Base-by-base conservation (phyloP, 2,329 filamentous ascomycete genomes). In the Penicillium sp. region DNA sequence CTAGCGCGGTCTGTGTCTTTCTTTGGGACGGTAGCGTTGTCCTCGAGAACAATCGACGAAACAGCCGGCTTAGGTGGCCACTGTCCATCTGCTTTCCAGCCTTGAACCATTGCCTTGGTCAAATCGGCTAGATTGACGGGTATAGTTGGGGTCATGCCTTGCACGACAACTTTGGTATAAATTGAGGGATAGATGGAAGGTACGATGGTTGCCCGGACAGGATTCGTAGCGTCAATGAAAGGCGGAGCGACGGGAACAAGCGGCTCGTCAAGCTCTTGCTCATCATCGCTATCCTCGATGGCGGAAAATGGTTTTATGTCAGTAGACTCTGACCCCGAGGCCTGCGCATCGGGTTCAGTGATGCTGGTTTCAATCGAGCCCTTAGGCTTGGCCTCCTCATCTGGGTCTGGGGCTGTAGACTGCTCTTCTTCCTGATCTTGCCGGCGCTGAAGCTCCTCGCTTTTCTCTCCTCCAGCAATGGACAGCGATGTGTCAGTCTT, bases 1-100 rank as follows among this genome's bases (percentile, higher is more conserved):
- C 31, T 34, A 8, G 48, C 15, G n/a, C 26, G 29, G 15, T 47
- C 47, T 3, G 36, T 29, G 2, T 33, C 28, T 23, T 45, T 50
- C 41, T 50, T 58, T 4, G 47, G 53, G 10, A 62, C 48, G 4
- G 53, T 51, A 2, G 58, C 53, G 23, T 58, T 50, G 18, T 64
- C 57, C 4, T 47, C 52, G 10, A 63, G 54, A 15, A 63, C 59
- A 33, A 63, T 56, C 6, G 51, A 57, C 7, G 56, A 49, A 8
- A 47, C 45, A 2, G 70, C 69, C 0, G 74, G 63, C 51, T 79
- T 80, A 1, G 86, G 87, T 4, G 91, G 90, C 91, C 91, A 97
- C 64, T 95, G 87, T 11, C 89, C 90, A 56, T 93, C 87, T 27
- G 87, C 78, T 65, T 94, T 94, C 91, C 91, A 96, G 29, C 91